Conservation (phyloP, 2,329 filamentous ascomycete genomes). For the Aspergillus oerlinghausenensis region DNA sequence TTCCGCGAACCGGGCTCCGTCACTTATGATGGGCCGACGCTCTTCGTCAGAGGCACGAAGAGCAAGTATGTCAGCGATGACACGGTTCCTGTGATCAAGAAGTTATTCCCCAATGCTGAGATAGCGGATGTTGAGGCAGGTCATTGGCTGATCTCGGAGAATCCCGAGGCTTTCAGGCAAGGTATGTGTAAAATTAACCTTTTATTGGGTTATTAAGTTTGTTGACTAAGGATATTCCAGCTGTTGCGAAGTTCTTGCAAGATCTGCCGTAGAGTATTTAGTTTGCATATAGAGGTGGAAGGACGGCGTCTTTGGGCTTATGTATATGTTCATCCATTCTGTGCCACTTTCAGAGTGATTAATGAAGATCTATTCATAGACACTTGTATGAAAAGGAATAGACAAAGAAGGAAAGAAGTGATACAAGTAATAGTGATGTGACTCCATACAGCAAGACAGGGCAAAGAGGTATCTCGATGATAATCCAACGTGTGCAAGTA, state of each 20-base stretch:
- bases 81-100: slow-evolving; percentile 36
- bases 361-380: background rate
- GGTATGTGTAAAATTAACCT: slow-evolving; percentile 19
- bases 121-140: slow-evolving; percentile 40
- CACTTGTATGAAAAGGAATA: background rate
- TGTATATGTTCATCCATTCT: background rate
- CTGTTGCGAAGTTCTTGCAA: slow-evolving; percentile 31
- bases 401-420: background rate
- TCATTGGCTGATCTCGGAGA: slow-evolving; percentile 44
- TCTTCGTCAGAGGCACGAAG: slow-evolving; percentile 60
- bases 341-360: background rate
- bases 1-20: slow-evolving; percentile 66
- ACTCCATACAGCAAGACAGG: background rate
- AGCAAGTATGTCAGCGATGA: slow-evolving; percentile 39
- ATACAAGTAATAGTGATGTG: background rate
- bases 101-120: slow-evolving; percentile 39
- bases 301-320: background rate
- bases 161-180: slow-evolving; percentile 39
- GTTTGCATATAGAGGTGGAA: background rate
- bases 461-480: background rate
- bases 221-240: slow-evolving; percentile 18
- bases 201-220: background rate
- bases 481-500: background rate
- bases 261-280: slow-evolving; percentile 12
- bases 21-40: slow-evolving; percentile 69